These are phyloP conservation scores for Cyberlindnera bimundalis DNA, from an alignment of 805 yeast species.

Conservation along the genomic window DNA sequence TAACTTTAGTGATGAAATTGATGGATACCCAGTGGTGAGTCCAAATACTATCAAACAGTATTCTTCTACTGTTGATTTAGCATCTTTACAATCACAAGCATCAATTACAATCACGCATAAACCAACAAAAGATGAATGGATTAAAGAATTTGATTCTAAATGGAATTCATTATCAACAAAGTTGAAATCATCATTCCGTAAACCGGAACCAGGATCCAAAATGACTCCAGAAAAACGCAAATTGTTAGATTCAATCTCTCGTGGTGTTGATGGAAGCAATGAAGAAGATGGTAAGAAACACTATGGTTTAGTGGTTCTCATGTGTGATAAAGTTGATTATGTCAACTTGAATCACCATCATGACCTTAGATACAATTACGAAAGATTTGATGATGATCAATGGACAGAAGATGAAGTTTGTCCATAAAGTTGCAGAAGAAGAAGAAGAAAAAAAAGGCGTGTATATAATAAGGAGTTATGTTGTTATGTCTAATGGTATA, in stretches of 20 bases:
- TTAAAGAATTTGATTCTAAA: constrained; percentile 53
- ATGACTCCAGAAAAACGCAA: constrained; percentile 53
- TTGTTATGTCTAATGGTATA: constrained; percentile 1
- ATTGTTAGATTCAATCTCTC: constrained; percentile 61
- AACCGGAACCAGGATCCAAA: constrained; percentile 67
- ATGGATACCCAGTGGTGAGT: constrained; percentile 30
- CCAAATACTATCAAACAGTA: constrained; percentile 24
- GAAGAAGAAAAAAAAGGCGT: background rate
- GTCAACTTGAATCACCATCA: constrained; percentile 53
- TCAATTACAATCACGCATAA: constrained; percentile 3
- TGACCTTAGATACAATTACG: constrained; percentile 47
- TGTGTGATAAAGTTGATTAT: constrained; percentile 68
- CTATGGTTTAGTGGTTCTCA: constrained; percentile 65
- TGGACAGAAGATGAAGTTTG: constrained; percentile 82
- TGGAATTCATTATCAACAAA: constrained; percentile 60
- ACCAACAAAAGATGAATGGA: constrained; percentile 55
- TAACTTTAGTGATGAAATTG: constrained; percentile 17
- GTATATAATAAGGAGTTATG: constrained; percentile 10
- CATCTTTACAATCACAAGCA: constrained; percentile 15
- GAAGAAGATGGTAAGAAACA: constrained; percentile 57
- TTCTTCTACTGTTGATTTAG: constrained; percentile 25
- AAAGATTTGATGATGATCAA: constrained; percentile 50
- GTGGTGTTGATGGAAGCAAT: constrained; percentile 81
- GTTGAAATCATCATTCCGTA: constrained; percentile 63
- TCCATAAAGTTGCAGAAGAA: constrained; percentile 36